Percentiles rank a stretch among this genome's conserved stretches.
phyloP scores from a whole-genome alignment of 148 eudicot species.

The Vaccinium corymbosum region DNA sequence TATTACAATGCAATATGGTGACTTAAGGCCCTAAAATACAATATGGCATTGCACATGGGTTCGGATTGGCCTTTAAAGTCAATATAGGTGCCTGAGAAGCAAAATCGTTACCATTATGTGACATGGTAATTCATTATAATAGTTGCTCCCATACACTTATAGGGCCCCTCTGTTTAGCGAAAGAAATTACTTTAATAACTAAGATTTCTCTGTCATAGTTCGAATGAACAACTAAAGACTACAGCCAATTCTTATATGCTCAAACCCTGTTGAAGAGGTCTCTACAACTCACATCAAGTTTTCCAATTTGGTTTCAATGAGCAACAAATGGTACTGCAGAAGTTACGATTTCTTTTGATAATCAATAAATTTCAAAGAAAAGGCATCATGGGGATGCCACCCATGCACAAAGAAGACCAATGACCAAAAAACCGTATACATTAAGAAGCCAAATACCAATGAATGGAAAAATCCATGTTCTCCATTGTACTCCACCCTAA shows the following conservation, averaged over 20 bases:
- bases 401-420: too few relatives aligned
- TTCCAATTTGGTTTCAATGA: neutral
- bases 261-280: neutral
- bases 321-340: neutral
- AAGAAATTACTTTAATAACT: neutral
- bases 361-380: too few relatives aligned
- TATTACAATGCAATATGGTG: neutral
- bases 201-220: neutral
- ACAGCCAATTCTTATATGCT: neutral
- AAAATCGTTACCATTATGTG: neutral
- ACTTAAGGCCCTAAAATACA: neutral
- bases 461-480: too few relatives aligned
- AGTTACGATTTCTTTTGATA: neutral
- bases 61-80: neutral
- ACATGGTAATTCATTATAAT: neutral
- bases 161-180: neutral
- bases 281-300: neutral
- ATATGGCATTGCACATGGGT: neutral
- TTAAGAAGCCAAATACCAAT: too few relatives aligned
- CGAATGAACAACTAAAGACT: neutral
- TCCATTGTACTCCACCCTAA: too few relatives aligned
- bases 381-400: too few relatives aligned
- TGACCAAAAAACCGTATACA: too few relatives aligned
- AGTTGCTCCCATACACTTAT: neutral
- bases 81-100: neutral